Percentiles rank a stretch among this genome's conserved stretches.
These are phyloP conservation scores for Amanita rimosa DNA, from an alignment of 768 basidiomycete genomes.

Conservation along the genomic window DNA sequence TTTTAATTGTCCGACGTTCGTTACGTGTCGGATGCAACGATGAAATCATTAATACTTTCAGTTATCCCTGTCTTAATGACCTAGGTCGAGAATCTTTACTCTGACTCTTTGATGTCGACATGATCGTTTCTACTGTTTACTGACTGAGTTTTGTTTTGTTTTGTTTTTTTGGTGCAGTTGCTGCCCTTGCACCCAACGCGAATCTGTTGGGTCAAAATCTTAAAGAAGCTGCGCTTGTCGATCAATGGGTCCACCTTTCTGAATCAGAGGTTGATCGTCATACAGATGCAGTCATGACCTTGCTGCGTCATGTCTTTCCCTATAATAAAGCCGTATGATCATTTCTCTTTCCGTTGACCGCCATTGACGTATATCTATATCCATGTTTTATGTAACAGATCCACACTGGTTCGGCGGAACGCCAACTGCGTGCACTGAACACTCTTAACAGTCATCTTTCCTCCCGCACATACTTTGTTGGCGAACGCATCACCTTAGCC, in stretches of 20 bases:
- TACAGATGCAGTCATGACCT: constrained; percentile 23
- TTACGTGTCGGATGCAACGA: constrained; percentile 2
- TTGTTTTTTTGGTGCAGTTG: constrained; percentile 38
- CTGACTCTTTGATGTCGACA: constrained; percentile 17
- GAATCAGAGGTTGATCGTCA: constrained; percentile 49
- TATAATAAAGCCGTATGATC: constrained; percentile 76
- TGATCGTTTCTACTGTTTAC: constrained; percentile 6
- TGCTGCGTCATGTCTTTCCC: constrained; percentile 41
- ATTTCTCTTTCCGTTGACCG: neutral
- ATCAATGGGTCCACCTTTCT: constrained; percentile 76
- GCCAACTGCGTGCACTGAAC: constrained; percentile 43
- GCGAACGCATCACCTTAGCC: constrained; percentile 90
- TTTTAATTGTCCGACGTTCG: constrained; percentile 20
- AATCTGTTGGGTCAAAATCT: constrained; percentile 57
- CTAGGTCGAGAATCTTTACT: constrained; percentile 38
- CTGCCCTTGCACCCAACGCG: constrained; percentile 63
- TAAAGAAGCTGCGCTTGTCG: constrained; percentile 65
- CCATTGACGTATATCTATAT: neutral
- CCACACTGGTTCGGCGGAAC: constrained; percentile 44
- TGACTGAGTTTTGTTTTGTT: no score
- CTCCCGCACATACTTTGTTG: constrained; percentile 81
- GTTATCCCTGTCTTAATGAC: constrained; percentile 67
- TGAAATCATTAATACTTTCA: constrained; percentile 26
- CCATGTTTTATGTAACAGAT: constrained; percentile 39
- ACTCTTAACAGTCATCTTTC: constrained; percentile 67